Evolutionary conservation across 2,329 filamentous ascomycete species (phyloP).

Genomic region (Dothistroma pini): DNA sequence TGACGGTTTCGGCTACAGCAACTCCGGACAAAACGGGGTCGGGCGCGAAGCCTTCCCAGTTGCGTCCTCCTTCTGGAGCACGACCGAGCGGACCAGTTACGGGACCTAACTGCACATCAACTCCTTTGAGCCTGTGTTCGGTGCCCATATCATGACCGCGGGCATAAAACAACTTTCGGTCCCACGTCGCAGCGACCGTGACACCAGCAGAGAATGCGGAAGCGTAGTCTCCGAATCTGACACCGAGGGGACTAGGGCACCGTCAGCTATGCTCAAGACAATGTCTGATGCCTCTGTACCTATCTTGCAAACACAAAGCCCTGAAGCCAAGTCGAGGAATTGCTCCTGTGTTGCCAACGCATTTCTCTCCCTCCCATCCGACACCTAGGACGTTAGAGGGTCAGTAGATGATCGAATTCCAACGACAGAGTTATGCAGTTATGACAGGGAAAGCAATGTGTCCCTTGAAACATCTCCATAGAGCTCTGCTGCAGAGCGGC

Average conservation of each 20-base stretch:
- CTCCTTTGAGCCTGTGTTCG: slow-evolving; percentile 71
- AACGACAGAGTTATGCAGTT: no score
- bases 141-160: slow-evolving; percentile 70
- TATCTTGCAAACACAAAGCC: slow-evolving; percentile 81
- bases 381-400: slow-evolving; percentile 37
- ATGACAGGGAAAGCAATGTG: no score
- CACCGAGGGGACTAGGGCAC: slow-evolving; percentile 60
- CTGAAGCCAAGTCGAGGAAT: slow-evolving; percentile 67
- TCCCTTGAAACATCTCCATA: no score
- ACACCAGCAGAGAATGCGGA: slow-evolving; percentile 78
- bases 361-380: slow-evolving; percentile 68
- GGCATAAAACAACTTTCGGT: slow-evolving; percentile 64
- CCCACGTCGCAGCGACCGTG: slow-evolving; percentile 79
- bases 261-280: no score
- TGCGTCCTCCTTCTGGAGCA: slow-evolving; percentile 62
- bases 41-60: slow-evolving; percentile 68
- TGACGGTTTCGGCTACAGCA: slow-evolving; percentile 67
- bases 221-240: slow-evolving; percentile 73
- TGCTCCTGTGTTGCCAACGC: slow-evolving; percentile 71
- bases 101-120: slow-evolving; percentile 72
- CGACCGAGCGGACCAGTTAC: slow-evolving; percentile 71
- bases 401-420: no score
- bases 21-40: slow-evolving; percentile 73
- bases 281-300: no score
- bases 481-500: no score